Percentiles rank a stretch among this genome's conserved stretches.
Conservation (phyloP, 1,284 basidiomycete species). For the Phylloporus sp. region DNA sequence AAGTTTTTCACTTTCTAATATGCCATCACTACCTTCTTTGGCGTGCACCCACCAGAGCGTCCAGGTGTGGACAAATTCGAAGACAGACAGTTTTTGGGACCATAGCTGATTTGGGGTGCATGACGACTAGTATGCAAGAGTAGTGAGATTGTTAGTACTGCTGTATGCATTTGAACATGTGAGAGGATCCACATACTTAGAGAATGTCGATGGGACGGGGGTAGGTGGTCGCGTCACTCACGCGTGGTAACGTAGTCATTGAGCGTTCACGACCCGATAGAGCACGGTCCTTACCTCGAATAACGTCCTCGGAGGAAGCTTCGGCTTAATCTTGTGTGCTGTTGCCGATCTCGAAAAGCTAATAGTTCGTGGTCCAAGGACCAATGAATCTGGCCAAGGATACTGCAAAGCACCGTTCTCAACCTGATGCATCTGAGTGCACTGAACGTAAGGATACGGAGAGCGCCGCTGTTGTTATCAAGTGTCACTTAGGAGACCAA, state of each 20-base stretch:
- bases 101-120: conserved; percentile 32
- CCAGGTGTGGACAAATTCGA: conserved; percentile 47
- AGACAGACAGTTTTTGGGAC: conserved; percentile 40
- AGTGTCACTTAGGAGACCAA: too few species aligned
- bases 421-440: too few species aligned
- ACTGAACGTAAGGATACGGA: too few species aligned
- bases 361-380: conserved; percentile 2
- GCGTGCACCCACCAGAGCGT: neutral
- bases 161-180: conserved; percentile 29
- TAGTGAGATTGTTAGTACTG: conserved; percentile 26
- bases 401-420: too few species aligned
- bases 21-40: conserved; percentile 35
- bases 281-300: neutral
- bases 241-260: conserved; percentile 21
- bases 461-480: too few species aligned
- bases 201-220: conserved; percentile 34
- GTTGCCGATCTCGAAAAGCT: conserved; percentile 7
- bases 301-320: conserved; percentile 14
- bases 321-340: conserved; percentile 10
- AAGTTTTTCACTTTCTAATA: conserved; percentile 48
- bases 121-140: conserved; percentile 35
- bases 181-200: conserved; percentile 32
- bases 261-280: neutral
- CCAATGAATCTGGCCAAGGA: too few species aligned
- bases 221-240: conserved; percentile 29